Evolutionary conservation across 306 rosid species (phyloP), one percentile per base, ranked within the genome.

Genomic region (Prunus salicina): DNA sequence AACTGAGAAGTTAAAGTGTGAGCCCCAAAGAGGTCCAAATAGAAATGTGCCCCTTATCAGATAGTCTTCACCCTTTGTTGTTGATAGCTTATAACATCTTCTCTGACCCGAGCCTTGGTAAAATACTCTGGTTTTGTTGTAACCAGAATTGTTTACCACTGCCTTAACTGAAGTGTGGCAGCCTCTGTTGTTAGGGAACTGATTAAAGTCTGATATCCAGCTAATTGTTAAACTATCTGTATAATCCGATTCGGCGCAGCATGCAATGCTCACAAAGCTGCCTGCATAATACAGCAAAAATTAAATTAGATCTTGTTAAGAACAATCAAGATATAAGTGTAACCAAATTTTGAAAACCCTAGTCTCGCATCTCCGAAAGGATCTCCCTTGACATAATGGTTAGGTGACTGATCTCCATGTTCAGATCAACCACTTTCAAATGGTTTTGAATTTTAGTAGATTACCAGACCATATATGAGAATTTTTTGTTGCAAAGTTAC

Each of bases 11-110:
- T 85, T 83, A 57, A 82, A 82, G 50, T 52, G 6, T 13, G 67
- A 28, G 45, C 64, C n/a, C 25, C 69, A n/a, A 57, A 46, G 12
- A 69, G 47, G 72, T 46, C 73, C 77, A 52, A 65, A 81, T n/a
- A 88, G 79, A 84, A 93, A 90, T 57, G 74, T 86, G 34, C 89
- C 97, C 64, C 98, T 88, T 72, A 94, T 79, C 71, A 90, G 79
- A 81, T 91, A 94, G 67, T 86, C 93, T 76, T 81, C 61, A 24
- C 84, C 83, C 82, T 85, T 73, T 24, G 24, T 8, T 51, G 90
- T 87, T 62, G 84, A 52, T 67, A 94, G 77, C 69, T 66, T 83
- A 71, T 90, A 91, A 76, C 98, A 94, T 86, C 86, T 86, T 83
- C 91, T 94, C 61, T 61, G 77, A n/a, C 90, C 87, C 22, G 84